Conservation (phyloP, 2,329 filamentous ascomycete species). For the Pezicula rhizophila region DNA sequence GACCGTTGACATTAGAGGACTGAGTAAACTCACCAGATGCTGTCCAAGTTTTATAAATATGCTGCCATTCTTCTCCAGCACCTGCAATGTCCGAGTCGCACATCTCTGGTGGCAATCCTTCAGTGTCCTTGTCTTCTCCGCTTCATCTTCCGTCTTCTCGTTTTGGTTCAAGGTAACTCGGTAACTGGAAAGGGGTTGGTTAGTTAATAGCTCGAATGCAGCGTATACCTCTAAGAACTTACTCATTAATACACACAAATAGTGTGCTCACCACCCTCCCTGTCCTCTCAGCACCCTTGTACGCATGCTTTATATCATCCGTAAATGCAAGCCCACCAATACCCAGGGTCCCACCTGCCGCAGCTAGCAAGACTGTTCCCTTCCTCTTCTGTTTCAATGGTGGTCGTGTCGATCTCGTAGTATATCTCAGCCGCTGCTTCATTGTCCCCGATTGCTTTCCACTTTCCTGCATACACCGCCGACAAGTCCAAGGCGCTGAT, state of each 20-base stretch:
- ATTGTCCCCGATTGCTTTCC: conserved; percentile 1
- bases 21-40: conserved; percentile 56
- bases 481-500: conserved; percentile 21
- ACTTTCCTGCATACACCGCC: conserved; percentile 15
- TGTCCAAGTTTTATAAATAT: conserved; percentile 98
- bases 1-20: conserved; percentile 10
- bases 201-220: background rate
- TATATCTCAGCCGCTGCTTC: background rate
- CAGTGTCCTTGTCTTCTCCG: conserved; percentile 62
- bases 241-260: conserved; percentile 86
- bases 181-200: conserved; percentile 54
- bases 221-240: conserved; percentile 27
- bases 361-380: conserved; percentile 12
- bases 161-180: conserved; percentile 72
- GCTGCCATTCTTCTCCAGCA: conserved; percentile 91
- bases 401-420: background rate
- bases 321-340: conserved; percentile 41
- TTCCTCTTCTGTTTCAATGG: conserved; percentile 8
- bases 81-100: conserved; percentile 76
- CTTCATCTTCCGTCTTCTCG: conserved; percentile 54
- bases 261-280: conserved; percentile 72
- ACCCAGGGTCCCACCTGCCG: conserved; percentile 19
- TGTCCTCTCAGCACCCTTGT: conserved; percentile 69
- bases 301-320: conserved; percentile 70
- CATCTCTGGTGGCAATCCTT: conserved; percentile 88